These are phyloP conservation scores for Psilocybe cyanescens DNA, from an alignment of 768 basidiomycete species.

Conservation along the genomic window DNA sequence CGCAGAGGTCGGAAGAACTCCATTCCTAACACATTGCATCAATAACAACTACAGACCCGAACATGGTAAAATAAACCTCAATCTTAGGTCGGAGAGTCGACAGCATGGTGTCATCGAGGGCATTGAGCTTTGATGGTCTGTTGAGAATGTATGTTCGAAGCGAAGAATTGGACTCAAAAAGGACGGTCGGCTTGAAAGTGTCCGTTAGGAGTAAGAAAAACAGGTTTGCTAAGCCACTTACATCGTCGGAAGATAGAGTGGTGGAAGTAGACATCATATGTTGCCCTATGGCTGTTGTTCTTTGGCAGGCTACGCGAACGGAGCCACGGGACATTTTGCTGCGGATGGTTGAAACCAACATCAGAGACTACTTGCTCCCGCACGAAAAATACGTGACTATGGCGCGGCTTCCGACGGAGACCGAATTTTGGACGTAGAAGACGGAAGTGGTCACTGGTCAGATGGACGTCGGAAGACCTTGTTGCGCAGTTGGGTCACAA, in stretches of 20 bases:
- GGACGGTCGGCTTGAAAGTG: constrained; percentile 49
- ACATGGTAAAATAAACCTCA: constrained; percentile 49
- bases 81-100: constrained; percentile 70
- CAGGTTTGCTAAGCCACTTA: constrained; percentile 25
- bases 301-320: constrained; percentile 36
- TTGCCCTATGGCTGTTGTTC: constrained; percentile 48
- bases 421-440: constrained; percentile 13
- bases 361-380: constrained; percentile 19
- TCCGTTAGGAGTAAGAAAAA: constrained; percentile 18
- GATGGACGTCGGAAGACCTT: constrained; percentile 2
- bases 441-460: constrained; percentile 2
- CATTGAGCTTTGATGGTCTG: constrained; percentile 79
- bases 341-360: constrained; percentile 35
- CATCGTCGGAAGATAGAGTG: constrained; percentile 33
- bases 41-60: constrained; percentile 9
- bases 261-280: constrained; percentile 51
- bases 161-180: constrained; percentile 69
- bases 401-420: constrained; percentile 23
- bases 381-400: constrained; percentile 9
- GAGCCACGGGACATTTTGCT: constrained; percentile 47
- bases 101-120: constrained; percentile 82
- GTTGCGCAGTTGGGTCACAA: neutral
- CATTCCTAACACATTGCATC: constrained; percentile 58
- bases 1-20: constrained; percentile 70
- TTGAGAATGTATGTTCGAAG: constrained; percentile 80